Percentiles rank a stretch among this genome's conserved stretches.
Conservation (phyloP, 768 basidiomycete species). For the Kwoniella bestiolae region DNA sequence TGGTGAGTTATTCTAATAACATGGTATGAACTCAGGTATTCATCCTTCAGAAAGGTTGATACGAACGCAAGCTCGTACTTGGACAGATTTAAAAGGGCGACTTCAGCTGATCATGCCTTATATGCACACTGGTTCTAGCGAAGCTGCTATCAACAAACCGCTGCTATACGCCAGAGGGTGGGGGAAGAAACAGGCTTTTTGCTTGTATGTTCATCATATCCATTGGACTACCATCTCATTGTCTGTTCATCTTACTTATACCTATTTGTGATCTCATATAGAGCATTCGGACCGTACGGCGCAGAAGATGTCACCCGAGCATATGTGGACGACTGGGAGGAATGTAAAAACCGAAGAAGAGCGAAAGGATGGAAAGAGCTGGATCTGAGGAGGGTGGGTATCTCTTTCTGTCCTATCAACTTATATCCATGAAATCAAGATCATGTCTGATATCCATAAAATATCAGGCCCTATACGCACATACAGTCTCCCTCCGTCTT, state of each 20-base stretch:
- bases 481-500: slow-evolving; percentile 43
- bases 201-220: slow-evolving; percentile 47
- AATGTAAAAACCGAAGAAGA: slow-evolving; percentile 30
- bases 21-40: background rate
- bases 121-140: slow-evolving; percentile 33
- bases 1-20: slow-evolving; percentile 46
- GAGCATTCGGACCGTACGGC: slow-evolving; percentile 45
- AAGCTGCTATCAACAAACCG: slow-evolving; percentile 57
- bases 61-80: no score
- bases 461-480: slow-evolving; percentile 38
- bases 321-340: slow-evolving; percentile 49
- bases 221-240: no score
- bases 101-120: slow-evolving; percentile 1
- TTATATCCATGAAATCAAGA: no score
- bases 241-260: background rate
- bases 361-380: slow-evolving; percentile 41
- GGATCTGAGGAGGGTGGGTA: slow-evolving; percentile 44
- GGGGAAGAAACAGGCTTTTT: slow-evolving; percentile 60
- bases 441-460: background rate
- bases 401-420: background rate
- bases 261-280: slow-evolving; percentile 1
- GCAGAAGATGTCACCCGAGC: slow-evolving; percentile 50
- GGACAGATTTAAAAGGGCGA: background rate
- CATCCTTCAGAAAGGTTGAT: background rate
- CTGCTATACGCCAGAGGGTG: slow-evolving; percentile 59